Evolutionary conservation across 2,329 filamentous ascomycete species (phyloP).

Genomic region (Pseudocercospora crystallina): DNA sequence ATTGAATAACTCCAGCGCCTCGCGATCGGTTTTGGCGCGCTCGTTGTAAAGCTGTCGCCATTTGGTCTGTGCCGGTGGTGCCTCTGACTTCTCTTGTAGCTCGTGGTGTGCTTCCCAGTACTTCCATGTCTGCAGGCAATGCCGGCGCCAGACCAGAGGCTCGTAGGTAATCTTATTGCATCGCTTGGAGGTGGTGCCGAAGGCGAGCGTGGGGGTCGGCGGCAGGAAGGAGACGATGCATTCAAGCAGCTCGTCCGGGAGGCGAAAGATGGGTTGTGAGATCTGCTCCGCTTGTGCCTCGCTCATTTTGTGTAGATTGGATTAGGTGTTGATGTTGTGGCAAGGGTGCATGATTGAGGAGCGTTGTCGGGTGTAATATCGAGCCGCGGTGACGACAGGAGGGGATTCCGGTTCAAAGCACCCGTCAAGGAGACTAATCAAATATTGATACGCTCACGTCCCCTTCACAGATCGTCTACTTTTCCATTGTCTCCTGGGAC

Average conservation of each 20-base stretch:
- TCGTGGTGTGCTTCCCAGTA: constrained; percentile 72
- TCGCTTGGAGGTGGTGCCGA: constrained; percentile 62
- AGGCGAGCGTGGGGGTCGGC: constrained; percentile 50
- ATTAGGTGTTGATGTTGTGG: too few relatives aligned
- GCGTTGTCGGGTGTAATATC: too few relatives aligned
- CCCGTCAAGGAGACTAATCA: too few relatives aligned
- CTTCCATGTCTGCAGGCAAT: constrained; percentile 68
- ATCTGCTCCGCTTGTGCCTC: too few relatives aligned
- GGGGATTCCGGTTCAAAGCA: too few relatives aligned
- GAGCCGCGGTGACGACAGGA: too few relatives aligned
- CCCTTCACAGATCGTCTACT: too few relatives aligned
- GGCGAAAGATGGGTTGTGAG: constrained; percentile 24
- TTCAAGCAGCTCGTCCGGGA: constrained; percentile 85
- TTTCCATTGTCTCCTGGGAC: too few relatives aligned
- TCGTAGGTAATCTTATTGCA: constrained; percentile 67
- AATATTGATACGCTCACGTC: too few relatives aligned
- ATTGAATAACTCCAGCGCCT: constrained; percentile 53
- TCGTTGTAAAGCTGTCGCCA: constrained; percentile 64
- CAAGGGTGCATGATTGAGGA: too few relatives aligned
- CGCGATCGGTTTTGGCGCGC: constrained; percentile 36
- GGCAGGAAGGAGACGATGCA: constrained; percentile 68
- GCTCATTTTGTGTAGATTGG: too few relatives aligned
- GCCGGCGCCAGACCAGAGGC: constrained; percentile 74
- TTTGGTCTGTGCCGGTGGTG: constrained; percentile 34
- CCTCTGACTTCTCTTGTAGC: constrained; percentile 56